Base-by-base conservation (phyloP, 2,329 filamentous ascomycete genomes). In the Arthrobotrys sphaeroides region DNA sequence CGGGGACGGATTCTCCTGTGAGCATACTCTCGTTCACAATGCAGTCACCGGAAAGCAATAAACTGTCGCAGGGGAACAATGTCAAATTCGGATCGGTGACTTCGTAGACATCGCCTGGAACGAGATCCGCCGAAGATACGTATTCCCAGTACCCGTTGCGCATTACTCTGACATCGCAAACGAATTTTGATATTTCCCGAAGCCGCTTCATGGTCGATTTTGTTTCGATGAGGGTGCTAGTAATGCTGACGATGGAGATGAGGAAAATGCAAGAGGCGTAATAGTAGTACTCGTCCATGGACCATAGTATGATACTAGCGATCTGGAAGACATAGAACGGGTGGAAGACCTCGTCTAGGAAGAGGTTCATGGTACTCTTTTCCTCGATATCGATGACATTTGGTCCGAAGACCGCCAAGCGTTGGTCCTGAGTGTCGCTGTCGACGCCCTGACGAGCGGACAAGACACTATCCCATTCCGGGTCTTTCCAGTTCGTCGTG, bases 1-100 rank as follows among this genome's bases (percentile, higher is more conserved):
- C 94, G 1, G 95, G 96, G 3, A 99, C 94, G 42, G 95, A 98
- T 85, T 99, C 95, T 86, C 85, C 89, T 40, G 95, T 99, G 36
- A 99, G 88, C 95, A 99, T 99, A 83, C 95, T 98, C 83, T 99
- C 95, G 80, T 99, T 99, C 78, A 99, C 94, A 77, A 99, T 98
- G 80, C 94, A 97, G 83, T 99, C 96, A 42, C 95, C 96, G 61
- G 92, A 92, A 0, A 99, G 86, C 4, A 99, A 84, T 33, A 99
- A 84, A 82, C 94, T 96, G 82, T 99, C 95, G 80, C 92, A 95
- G 0, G 95, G 95, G 77, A 98, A 91, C 79, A 96, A 92, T 2
- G 88, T 88, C 24, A 99, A 85, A 13, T 90, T 93, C 1, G 95
- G 95, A 82, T 99, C 96, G 69, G 94, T 97, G 57, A 99, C 88